A percentile compares a stretch with the other conserved stretches of the same genome.
Evolutionary conservation across 2,329 filamentous ascomycete genomes (phyloP).

Genomic region (Ophiostoma novo-ulmi): DNA sequence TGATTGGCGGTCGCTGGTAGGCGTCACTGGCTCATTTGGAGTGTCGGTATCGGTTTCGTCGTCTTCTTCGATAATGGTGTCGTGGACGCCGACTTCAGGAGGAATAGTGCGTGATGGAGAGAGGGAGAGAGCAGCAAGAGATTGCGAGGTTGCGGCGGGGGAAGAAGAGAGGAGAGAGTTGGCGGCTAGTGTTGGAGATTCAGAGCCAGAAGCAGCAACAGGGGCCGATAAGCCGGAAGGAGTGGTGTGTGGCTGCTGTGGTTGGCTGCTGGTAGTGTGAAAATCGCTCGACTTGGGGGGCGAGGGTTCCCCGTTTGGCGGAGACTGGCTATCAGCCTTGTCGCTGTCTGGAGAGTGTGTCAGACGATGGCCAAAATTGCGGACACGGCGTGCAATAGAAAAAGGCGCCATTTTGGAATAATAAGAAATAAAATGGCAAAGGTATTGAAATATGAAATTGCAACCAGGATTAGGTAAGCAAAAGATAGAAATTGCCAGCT

Average conservation of each 20-base stretch:
- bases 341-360: slow-evolving; percentile 22
- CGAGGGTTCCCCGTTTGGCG: slow-evolving; percentile 14
- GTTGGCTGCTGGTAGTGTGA: neutral
- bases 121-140: slow-evolving; percentile 32
- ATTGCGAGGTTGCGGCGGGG: neutral
- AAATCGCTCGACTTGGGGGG: slow-evolving; percentile 8
- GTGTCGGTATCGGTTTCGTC: slow-evolving; percentile 58
- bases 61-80: slow-evolving; percentile 52
- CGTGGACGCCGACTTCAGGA: slow-evolving; percentile 40
- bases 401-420: neutral
- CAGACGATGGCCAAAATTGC: neutral
- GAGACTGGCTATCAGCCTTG: slow-evolving; percentile 26
- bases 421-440: neutral
- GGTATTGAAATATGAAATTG: neutral
- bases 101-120: slow-evolving; percentile 46
- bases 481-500: too few species aligned
- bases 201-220: neutral
- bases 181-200: slow-evolving; percentile 19
- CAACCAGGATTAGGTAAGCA: too few species aligned
- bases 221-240: slow-evolving; percentile 4
- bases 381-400: neutral
- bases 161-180: neutral
- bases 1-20: slow-evolving; percentile 53
- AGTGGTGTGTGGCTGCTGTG: neutral
- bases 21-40: slow-evolving; percentile 56